These are phyloP conservation scores for Asparagopsis taxiformis DNA, from an alignment of 31 red algal species.

Conservation along the genomic window DNA sequence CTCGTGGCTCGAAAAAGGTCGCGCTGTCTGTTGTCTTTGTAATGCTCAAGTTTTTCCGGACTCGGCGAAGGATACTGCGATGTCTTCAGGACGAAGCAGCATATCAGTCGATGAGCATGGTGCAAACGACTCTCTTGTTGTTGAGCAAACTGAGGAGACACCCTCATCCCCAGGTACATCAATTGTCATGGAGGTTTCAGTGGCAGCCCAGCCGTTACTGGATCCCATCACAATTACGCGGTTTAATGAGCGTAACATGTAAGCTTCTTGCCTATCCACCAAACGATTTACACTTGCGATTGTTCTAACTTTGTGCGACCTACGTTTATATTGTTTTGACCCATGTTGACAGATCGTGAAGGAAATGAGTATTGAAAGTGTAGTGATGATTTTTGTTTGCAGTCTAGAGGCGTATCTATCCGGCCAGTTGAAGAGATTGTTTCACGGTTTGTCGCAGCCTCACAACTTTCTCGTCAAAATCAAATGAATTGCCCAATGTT, in stretches of 20 bases:
- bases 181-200: conserved; percentile 7
- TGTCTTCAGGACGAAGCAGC: not conserved
- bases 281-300: too few relatives aligned
- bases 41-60: conserved; percentile 34
- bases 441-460: too few relatives aligned
- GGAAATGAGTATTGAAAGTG: too few relatives aligned
- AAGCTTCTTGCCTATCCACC: too few relatives aligned
- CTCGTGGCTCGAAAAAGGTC: conserved; percentile 40
- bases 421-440: too few relatives aligned
- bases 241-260: not conserved
- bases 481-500: too few relatives aligned
- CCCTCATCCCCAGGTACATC: conserved; percentile 26
- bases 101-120: conserved; percentile 4
- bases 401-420: too few relatives aligned
- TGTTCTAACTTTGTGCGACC: too few relatives aligned
- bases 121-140: conserved; percentile 11
- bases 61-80: not conserved
- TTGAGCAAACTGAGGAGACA: conserved; percentile 27
- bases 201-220: not conserved
- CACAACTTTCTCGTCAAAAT: too few relatives aligned
- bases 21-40: conserved; percentile 45
- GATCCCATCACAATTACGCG: not conserved
- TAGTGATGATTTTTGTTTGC: too few relatives aligned
- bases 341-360: too few relatives aligned
- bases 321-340: too few relatives aligned